phyloP scores from a whole-genome alignment of 1,284 basidiomycete genomes.

The Melampsora larici-populina region DNA sequence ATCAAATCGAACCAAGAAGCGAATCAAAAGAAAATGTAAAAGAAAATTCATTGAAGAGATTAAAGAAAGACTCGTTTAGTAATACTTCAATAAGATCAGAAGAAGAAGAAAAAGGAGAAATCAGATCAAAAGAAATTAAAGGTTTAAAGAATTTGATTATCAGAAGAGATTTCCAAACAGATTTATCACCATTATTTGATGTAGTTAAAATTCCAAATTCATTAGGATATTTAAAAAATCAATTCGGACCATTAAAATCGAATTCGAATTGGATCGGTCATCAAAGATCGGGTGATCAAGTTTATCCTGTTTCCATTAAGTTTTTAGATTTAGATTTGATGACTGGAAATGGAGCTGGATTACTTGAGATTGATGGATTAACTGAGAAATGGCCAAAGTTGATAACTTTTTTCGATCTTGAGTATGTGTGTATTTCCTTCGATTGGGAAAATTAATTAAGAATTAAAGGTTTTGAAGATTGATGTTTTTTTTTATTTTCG shows the following conservation, averaged over 20 bases:
- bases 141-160: neutral
- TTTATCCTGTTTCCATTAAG: neutral
- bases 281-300: neutral
- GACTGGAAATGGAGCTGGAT: constrained; percentile 46
- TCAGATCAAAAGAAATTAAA: neutral
- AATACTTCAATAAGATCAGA: too few relatives aligned
- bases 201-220: neutral
- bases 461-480: too few relatives aligned
- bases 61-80: too few relatives aligned
- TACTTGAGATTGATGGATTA: constrained; percentile 52
- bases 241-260: neutral
- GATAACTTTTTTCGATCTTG: constrained; percentile 53
- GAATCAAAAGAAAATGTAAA: too few relatives aligned
- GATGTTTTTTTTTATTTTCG: neutral
- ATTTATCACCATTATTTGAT: neutral
- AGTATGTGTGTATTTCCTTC: constrained; percentile 49
- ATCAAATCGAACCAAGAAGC: neutral
- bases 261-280: neutral
- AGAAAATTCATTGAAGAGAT: too few relatives aligned
- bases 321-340: neutral
- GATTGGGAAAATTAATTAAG: too few relatives aligned
- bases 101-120: neutral
- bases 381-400: constrained; percentile 53
- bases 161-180: neutral
- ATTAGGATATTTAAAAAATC: neutral